phyloP scores from a whole-genome alignment of 2,329 filamentous ascomycete species.

The Stylonectria norvegica region DNA sequence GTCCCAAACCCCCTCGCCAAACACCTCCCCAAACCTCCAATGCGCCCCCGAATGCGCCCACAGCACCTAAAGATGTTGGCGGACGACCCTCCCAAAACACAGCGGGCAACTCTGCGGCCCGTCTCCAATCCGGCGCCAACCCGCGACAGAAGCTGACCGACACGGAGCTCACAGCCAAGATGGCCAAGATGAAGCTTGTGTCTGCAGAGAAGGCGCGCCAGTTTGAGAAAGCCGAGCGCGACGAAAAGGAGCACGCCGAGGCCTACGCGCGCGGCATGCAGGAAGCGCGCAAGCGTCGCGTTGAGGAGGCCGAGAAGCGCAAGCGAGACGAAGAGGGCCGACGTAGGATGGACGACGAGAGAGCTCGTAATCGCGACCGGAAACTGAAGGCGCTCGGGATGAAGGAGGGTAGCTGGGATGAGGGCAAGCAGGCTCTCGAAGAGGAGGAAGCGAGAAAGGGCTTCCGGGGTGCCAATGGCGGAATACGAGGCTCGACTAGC shows the following conservation, averaged over 20 bases:
- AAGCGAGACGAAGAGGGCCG: conserved; percentile 51
- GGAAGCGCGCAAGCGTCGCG: conserved; percentile 49
- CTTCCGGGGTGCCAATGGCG: conserved; percentile 44
- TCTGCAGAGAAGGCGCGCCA: conserved; percentile 57
- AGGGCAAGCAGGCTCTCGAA: conserved; percentile 48
- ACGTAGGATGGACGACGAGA: conserved; percentile 54
- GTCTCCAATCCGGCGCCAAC: conserved; percentile 54
- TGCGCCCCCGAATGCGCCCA: conserved; percentile 31
- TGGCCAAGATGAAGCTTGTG: conserved; percentile 59
- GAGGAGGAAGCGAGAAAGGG: conserved; percentile 39
- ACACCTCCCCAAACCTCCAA: conserved; percentile 18
- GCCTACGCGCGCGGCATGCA: conserved; percentile 55
- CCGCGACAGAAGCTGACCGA: conserved; percentile 60
- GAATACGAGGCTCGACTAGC: conserved; percentile 37
- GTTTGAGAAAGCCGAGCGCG: conserved; percentile 56
- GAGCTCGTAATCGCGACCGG: conserved; percentile 56
- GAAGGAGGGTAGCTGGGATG: conserved; percentile 56
- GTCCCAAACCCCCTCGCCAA: conserved; percentile 15
- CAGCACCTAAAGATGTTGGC: conserved; percentile 28
- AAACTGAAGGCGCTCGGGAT: conserved; percentile 57
- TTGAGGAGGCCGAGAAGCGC: conserved; percentile 51
- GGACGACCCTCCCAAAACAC: conserved; percentile 25
- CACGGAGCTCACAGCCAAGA: conserved; percentile 54
- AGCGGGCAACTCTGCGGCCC: conserved; percentile 37
- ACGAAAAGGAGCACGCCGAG: conserved; percentile 53